A percentile compares a stretch with the other conserved stretches of the same genome.
Evolutionary conservation across 2,329 filamentous ascomycete species (phyloP).

Genomic region (Xylariaceae sp.): DNA sequence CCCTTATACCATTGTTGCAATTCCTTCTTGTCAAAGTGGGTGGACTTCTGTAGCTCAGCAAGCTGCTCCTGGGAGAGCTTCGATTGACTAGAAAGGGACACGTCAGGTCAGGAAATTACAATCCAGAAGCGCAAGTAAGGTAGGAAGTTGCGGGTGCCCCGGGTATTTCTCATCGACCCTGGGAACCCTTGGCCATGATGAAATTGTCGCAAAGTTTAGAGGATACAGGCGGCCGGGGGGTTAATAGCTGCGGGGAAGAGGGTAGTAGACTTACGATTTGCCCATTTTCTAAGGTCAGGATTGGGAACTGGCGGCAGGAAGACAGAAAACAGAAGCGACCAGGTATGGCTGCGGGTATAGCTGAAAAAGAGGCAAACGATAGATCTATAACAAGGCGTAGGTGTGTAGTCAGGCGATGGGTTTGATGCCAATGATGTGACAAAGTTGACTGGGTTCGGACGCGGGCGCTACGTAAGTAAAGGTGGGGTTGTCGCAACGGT

Average conservation of each 20-base stretch:
- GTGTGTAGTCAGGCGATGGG: too few relatives aligned
- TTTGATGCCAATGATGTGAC: too few relatives aligned
- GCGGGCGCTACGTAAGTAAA: too few relatives aligned
- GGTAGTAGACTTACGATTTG: conserved; percentile 38
- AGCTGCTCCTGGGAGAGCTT: conserved; percentile 98
- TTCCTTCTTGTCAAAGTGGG: conserved; percentile 99
- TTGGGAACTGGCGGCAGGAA: background rate
- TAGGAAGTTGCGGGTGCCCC: too few relatives aligned
- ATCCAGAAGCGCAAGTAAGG: too few relatives aligned
- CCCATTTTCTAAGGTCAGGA: conserved; percentile 36
- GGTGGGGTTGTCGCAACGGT: conserved; percentile 21
- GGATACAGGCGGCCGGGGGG: conserved; percentile 13
- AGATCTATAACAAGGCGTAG: too few relatives aligned
- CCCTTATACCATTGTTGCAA: conserved; percentile 99
- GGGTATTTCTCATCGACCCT: too few relatives aligned
- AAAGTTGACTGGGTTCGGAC: too few relatives aligned
- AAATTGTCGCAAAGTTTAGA: conserved; percentile 17
- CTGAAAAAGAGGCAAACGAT: too few relatives aligned
- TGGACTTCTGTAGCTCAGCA: conserved; percentile 91
- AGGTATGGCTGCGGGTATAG: too few relatives aligned
- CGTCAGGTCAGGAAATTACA: conserved; percentile 17
- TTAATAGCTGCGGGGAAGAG: conserved; percentile 16
- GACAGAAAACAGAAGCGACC: background rate
- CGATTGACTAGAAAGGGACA: conserved; percentile 72
- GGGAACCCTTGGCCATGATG: background rate